Conservation (phyloP, 805 yeast species). For the Starmerella apis region DNA sequence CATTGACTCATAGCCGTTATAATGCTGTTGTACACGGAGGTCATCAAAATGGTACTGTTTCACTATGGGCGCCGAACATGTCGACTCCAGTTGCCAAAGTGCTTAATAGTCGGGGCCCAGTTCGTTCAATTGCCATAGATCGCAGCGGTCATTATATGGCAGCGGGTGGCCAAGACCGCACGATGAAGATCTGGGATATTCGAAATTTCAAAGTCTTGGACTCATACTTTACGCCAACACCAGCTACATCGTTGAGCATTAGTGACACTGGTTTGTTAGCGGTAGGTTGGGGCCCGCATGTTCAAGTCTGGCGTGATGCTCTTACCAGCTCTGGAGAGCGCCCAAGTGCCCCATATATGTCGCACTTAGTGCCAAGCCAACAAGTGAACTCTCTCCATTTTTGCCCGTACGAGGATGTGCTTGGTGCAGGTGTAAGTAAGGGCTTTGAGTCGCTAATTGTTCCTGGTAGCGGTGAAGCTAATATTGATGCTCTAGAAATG, state of each 20-base stretch:
- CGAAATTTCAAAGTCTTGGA: constrained; percentile 71
- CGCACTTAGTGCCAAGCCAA: constrained; percentile 71
- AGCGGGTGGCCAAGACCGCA: constrained; percentile 75
- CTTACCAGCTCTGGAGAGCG: constrained; percentile 41
- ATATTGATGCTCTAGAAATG: constrained; percentile 82
- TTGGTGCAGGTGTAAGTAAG: constrained; percentile 71
- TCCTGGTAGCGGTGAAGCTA: constrained; percentile 98
- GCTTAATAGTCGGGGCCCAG: constrained; percentile 75
- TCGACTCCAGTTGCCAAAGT: constrained; percentile 74
- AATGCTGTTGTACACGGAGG: constrained; percentile 92
- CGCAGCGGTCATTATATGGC: constrained; percentile 93
- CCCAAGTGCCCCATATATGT: constrained; percentile 84
- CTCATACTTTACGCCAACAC: constrained; percentile 68
- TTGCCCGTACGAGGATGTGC: constrained; percentile 94
- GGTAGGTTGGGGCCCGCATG: constrained; percentile 93
- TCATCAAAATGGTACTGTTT: constrained; percentile 82
- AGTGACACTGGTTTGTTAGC: constrained; percentile 82
- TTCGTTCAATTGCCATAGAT: constrained; percentile 73
- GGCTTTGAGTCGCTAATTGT: constrained; percentile 79
- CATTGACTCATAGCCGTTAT: constrained; percentile 88
- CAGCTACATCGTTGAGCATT: constrained; percentile 65
- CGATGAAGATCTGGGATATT: constrained; percentile 85
- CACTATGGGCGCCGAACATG: constrained; percentile 89
- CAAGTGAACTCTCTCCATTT: constrained; percentile 56
- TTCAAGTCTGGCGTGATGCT: constrained; percentile 86